phyloP scores from a whole-genome alignment of 2,329 filamentous ascomycete genomes.

The Pseudovirgaria hyperparasitica region DNA sequence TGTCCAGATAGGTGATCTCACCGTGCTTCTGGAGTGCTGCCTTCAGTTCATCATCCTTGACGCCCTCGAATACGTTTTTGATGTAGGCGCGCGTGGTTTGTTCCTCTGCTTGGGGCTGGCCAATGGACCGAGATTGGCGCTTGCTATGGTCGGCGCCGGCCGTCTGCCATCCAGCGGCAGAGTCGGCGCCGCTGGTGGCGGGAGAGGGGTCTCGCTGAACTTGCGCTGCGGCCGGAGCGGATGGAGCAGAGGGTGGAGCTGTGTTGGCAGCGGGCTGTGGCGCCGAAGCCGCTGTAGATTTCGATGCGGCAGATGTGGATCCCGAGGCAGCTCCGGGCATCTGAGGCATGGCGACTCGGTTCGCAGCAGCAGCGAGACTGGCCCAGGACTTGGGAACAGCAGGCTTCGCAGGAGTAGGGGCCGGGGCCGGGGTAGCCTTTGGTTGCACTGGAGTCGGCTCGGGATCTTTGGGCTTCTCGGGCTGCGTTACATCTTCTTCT shows the following conservation, averaged over 20 bases:
- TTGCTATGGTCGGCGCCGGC: constrained; percentile 67
- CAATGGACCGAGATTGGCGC: constrained; percentile 65
- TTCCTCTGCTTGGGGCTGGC: constrained; percentile 52
- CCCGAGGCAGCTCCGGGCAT: constrained; percentile 21
- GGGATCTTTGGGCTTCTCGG: constrained; percentile 51
- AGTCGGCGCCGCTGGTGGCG: constrained; percentile 38
- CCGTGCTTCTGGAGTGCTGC: constrained; percentile 57
- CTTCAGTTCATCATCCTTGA: constrained; percentile 62
- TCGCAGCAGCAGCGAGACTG: constrained; percentile 46
- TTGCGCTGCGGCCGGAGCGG: constrained; percentile 13
- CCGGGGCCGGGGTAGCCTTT: constrained; percentile 44
- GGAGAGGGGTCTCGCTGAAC: constrained; percentile 21
- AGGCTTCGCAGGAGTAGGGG: constrained; percentile 45
- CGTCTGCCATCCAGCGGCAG: constrained; percentile 70
- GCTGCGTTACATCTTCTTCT: constrained; percentile 23
- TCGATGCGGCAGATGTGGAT: constrained; percentile 20
- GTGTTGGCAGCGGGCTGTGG: constrained; percentile 11
- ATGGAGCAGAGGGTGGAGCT: constrained; percentile 15
- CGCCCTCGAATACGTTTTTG: constrained; percentile 87
- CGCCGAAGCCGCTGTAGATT: constrained; percentile 21
- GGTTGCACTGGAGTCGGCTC: constrained; percentile 41
- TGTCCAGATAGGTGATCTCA: constrained; percentile 50
- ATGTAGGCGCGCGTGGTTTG: constrained; percentile 78
- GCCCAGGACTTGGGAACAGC: constrained; percentile 58
- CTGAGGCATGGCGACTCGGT: constrained; percentile 30